Evolutionary conservation across 1,139 yeast genomes (phyloP).

Genomic region (Geotrichum macrosporum): DNA sequence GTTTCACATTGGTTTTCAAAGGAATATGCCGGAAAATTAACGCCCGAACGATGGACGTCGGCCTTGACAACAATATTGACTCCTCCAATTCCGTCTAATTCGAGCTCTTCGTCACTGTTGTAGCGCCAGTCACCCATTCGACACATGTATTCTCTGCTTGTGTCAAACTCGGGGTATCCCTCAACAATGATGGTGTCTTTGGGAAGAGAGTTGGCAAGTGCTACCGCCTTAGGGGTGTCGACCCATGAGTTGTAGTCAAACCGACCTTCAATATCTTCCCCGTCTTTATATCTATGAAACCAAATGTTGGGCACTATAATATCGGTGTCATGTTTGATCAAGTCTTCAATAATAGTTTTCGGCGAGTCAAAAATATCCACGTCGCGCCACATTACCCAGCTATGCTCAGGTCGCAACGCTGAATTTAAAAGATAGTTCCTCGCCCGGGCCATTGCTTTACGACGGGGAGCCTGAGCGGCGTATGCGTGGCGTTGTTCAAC

Average conservation of each 20-base stretch:
- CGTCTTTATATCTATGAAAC: constrained; percentile 75
- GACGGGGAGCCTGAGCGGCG: constrained; percentile 80
- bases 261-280: constrained; percentile 70
- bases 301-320: constrained; percentile 87
- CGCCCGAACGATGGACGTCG: constrained; percentile 73
- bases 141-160: constrained; percentile 82
- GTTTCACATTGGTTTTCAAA: constrained; percentile 89
- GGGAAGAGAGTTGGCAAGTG: constrained; percentile 58
- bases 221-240: constrained; percentile 67
- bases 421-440: constrained; percentile 79
- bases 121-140: constrained; percentile 64
- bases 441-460: constrained; percentile 87
- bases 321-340: constrained; percentile 72
- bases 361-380: constrained; percentile 85
- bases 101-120: constrained; percentile 59
- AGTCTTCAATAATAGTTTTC: constrained; percentile 68
- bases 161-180: constrained; percentile 85
- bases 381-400: constrained; percentile 95
- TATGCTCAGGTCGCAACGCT: constrained; percentile 77
- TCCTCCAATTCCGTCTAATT: constrained; percentile 86
- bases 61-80: constrained; percentile 83
- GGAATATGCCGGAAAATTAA: constrained; percentile 84
- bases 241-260: constrained; percentile 88
- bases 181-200: constrained; percentile 89
- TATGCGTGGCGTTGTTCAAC: constrained; percentile 72